Conservation (phyloP, 176 grass and related monocot species). For the Triticum urartu region DNA sequence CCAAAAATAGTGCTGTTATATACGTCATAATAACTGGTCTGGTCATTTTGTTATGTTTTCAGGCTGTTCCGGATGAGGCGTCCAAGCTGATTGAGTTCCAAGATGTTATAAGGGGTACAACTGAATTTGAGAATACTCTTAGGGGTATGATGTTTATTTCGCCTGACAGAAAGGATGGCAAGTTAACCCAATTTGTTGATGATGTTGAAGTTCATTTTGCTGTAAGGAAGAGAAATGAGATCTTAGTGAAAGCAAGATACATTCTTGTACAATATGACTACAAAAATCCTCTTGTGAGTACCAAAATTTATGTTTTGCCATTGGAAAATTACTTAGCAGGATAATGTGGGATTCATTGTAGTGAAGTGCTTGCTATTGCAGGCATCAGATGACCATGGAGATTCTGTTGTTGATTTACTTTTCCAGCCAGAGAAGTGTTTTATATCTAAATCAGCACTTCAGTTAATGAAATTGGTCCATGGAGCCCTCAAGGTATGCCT, state of each 20-base stretch:
- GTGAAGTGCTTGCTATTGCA: conserved; percentile 32
- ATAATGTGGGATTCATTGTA: conserved; percentile 30
- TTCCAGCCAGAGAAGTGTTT: conserved; percentile 77
- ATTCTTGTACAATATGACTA: conserved; percentile 79
- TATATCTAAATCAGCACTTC: conserved; percentile 74
- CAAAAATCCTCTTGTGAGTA: conserved; percentile 63
- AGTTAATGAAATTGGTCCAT: conserved; percentile 81
- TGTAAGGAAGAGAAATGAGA: conserved; percentile 84
- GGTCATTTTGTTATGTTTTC: conserved; percentile 40
- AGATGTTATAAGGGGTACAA: conserved; percentile 75
- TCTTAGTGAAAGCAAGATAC: conserved; percentile 78
- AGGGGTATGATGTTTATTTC: conserved; percentile 78
- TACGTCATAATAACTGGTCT: conserved; percentile 21
- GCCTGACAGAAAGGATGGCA: conserved; percentile 67
- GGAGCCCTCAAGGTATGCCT: conserved; percentile 81
- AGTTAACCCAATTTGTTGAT: conserved; percentile 85
- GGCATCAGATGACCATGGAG: conserved; percentile 39
- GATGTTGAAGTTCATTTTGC: conserved; percentile 98
- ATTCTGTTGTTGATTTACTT: conserved; percentile 82
- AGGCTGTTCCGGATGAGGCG: conserved; percentile 87
- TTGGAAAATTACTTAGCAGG: conserved; percentile 6
- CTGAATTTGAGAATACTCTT: conserved; percentile 73
- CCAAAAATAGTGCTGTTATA: conserved; percentile 15
- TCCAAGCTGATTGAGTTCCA: conserved; percentile 88
- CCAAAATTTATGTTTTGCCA: conserved; percentile 18